Percentiles rank a stretch among this genome's conserved stretches.
Conservation (phyloP, 805 yeast species). For the Lipomyces japonicus region DNA sequence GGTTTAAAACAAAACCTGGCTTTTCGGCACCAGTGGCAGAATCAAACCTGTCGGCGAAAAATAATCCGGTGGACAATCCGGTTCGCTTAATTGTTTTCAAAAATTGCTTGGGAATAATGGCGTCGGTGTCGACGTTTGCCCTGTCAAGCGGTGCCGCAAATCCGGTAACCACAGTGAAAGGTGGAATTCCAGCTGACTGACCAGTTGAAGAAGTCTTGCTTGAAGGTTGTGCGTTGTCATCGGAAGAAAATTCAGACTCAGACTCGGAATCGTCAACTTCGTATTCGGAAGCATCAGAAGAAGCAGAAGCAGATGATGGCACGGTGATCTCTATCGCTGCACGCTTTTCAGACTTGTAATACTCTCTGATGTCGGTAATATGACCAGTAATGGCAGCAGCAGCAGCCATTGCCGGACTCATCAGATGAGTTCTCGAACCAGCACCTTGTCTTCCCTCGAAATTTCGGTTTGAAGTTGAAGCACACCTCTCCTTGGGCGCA, state of each 20-base stretch:
- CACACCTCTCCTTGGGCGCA: slow-evolving; percentile 94
- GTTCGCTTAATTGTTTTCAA: slow-evolving; percentile 97
- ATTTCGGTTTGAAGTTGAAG: slow-evolving; percentile 97
- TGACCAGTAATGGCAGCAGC: slow-evolving; percentile 94
- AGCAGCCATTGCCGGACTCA: slow-evolving; percentile 99
- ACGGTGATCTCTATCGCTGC: slow-evolving; percentile 51
- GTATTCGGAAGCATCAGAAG: slow-evolving; percentile 39
- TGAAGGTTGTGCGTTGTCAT: slow-evolving; percentile 29
- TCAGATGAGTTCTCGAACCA: slow-evolving; percentile 86
- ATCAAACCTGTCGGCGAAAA: slow-evolving; percentile 82
- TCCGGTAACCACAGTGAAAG: slow-evolving; percentile 72
- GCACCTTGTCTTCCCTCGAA: slow-evolving; percentile 99
- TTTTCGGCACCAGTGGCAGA: slow-evolving; percentile 50
- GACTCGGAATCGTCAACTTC: slow-evolving; percentile 61
- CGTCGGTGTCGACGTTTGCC: slow-evolving; percentile 97
- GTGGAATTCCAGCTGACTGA: slow-evolving; percentile 51
- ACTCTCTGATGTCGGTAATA: slow-evolving; percentile 84
- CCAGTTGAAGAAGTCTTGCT: slow-evolving; percentile 35
- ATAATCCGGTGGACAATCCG: slow-evolving; percentile 81
- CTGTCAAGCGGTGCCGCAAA: slow-evolving; percentile 91
- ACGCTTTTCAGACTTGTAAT: slow-evolving; percentile 54
- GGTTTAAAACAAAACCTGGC: slow-evolving; percentile 78
- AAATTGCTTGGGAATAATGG: slow-evolving; percentile 97
- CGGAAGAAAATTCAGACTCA: slow-evolving; percentile 47
- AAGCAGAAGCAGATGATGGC: slow-evolving; percentile 36